Base-by-base conservation (phyloP, 176 grass and related monocot genomes). In the Thinopyrum elongatum region DNA sequence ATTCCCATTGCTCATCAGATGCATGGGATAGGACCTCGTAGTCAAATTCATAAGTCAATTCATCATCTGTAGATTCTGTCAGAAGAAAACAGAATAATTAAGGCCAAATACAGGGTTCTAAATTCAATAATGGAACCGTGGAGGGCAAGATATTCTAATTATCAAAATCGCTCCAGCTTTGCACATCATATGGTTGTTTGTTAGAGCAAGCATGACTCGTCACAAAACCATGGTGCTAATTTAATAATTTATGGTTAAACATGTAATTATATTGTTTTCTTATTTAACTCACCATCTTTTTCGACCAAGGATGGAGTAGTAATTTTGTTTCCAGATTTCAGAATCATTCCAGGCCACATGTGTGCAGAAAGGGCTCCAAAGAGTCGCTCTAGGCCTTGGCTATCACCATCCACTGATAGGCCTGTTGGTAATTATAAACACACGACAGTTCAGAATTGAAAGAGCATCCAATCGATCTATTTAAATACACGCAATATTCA, bases 301-400 rank as follows among this genome's bases (percentile, higher is more conserved):
- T 94, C 90, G 19, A 86, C 62, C 90, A 96, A 86, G 70, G 91
- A 92, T 80, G 94, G 94, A 51, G 26, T 64, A n/a, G 39, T 83
- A 36, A 94, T 88, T 87, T 70, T 93, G 27, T 90, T 99, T 88
- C 97, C 94, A 74, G 97, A 96, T 88, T 94, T 99, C 19, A 96
- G 71, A 89, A 93, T 87, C 97, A 99, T 99, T 87, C 97, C 97
- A 87, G 94, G 94, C 94, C 97, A 99, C 97, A 96, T 93, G 55
- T 99, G 90, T 58, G 94, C 97, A 86, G 92, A 96, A 86, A 99
- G 87, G 33, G 88, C 97, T 84, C 97, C 97, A 74, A 91, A 78
- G 12, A 99, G 79, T 83, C 97, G 87, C 69, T 99, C 97, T 73
- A 96, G 65, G 46, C 97, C 97, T 94, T 99, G 97, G 78, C 93